These are phyloP conservation scores for Geotrichum cucujoidarum DNA, from an alignment of 1,139 yeast species.

Conservation along the genomic window DNA sequence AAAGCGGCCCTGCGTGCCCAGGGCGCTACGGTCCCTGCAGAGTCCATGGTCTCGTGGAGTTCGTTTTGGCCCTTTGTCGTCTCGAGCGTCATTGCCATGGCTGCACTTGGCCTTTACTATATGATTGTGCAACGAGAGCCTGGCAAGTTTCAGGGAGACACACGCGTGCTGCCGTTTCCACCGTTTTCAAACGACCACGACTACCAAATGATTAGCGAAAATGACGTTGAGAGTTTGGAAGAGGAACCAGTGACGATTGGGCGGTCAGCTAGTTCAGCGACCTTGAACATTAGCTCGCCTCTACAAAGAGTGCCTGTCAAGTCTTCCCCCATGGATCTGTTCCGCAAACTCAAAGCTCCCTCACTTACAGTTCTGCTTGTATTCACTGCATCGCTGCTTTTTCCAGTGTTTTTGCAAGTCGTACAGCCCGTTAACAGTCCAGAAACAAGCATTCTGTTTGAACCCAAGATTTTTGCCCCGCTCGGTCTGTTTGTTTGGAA, in stretches of 20 bases:
- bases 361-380: slow-evolving; percentile 69
- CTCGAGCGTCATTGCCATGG: slow-evolving; percentile 58
- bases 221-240: background rate
- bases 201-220: slow-evolving; percentile 4
- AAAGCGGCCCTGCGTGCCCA: background rate
- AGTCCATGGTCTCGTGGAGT: slow-evolving; percentile 24
- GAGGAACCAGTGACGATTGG: background rate
- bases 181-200: background rate
- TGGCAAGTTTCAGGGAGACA: background rate
- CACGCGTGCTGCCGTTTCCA: background rate
- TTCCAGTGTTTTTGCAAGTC: slow-evolving; percentile 76
- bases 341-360: slow-evolving; percentile 56
- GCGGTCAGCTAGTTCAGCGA: background rate
- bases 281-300: background rate
- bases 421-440: slow-evolving; percentile 11
- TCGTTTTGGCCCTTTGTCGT: slow-evolving; percentile 66
- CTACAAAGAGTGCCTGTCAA: background rate
- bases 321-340: slow-evolving; percentile 19
- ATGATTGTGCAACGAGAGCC: slow-evolving; percentile 9
- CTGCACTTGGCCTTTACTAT: slow-evolving; percentile 39
- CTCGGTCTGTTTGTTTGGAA: slow-evolving; percentile 82
- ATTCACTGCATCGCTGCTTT: slow-evolving; percentile 67
- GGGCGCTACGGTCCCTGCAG: background rate
- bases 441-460: slow-evolving; percentile 46
- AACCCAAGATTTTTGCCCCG: slow-evolving; percentile 54